phyloP scores from a whole-genome alignment of 2,329 filamentous ascomycete species.

The Trichoderma arundinaceum region DNA sequence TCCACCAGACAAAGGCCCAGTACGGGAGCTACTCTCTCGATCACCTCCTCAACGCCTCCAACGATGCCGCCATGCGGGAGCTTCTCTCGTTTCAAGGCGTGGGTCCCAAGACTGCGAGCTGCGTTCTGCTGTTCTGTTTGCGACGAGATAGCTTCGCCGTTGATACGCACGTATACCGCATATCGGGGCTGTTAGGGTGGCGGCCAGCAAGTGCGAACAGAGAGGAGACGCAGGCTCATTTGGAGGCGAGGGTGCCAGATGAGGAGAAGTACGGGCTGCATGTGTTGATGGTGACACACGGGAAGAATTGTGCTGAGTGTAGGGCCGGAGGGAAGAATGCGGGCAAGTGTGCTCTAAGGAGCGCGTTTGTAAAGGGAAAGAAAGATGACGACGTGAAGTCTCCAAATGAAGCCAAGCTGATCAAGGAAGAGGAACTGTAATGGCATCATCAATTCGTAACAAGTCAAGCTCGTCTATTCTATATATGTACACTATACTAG shows the following conservation, averaged over 20 bases:
- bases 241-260: conserved; percentile 55
- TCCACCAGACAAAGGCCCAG: conserved; percentile 63
- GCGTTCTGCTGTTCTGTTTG: conserved; percentile 59
- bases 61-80: conserved; percentile 57
- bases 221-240: conserved; percentile 56
- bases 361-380: conserved; percentile 44
- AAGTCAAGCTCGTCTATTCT: not conserved
- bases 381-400: conserved; percentile 35
- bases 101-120: conserved; percentile 60
- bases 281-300: conserved; percentile 55
- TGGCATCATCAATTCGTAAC: not conserved
- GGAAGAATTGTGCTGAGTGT: conserved; percentile 53
- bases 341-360: conserved; percentile 50
- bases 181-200: conserved; percentile 57
- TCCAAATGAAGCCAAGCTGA: not conserved
- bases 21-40: conserved; percentile 55
- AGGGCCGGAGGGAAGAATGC: conserved; percentile 49
- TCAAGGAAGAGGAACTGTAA: not conserved
- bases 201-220: conserved; percentile 48
- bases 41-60: conserved; percentile 50
- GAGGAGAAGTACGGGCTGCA: conserved; percentile 58
- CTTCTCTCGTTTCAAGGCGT: conserved; percentile 58
- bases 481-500: not conserved
- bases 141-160: conserved; percentile 56
- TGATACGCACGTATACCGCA: conserved; percentile 59